Evolutionary conservation across 2,329 filamentous ascomycete genomes (phyloP), one percentile per base, ranked within the genome.

Genomic region (Aspergillus sp.): DNA sequence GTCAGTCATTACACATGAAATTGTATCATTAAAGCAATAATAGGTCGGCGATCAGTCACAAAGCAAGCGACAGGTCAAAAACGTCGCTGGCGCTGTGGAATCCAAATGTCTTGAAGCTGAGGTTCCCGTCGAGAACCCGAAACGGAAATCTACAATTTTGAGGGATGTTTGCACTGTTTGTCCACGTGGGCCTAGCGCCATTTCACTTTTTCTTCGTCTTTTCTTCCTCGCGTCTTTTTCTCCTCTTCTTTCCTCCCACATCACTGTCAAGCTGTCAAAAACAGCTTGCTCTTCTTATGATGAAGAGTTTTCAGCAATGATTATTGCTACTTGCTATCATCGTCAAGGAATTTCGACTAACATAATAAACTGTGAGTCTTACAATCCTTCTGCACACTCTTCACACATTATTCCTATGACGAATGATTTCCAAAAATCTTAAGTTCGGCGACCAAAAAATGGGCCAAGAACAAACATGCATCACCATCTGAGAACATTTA

Each of bases 1-100:
- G 66, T 98, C 93, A 44, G 85, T 75, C 86, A 90, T 90, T 44
- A 57, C 53, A 58, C 56, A 50, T 53, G 45, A 53, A 44, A 50
- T 44, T 45, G 30, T 36, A 42, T 40, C 32, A 39, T 36, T 39
- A 46, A 43, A 42, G 38, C 39, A 33, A 44, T 38, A 34, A 38
- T 44, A 39, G 26, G 43, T 33, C 33, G 7, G 9, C 19, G n/a
- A 13, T 10, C 9, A 35, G 33, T 35, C 8, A n/a, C 31, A 32
- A 32, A 9, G 35, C 37, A 43, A 35, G 19, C 38, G 29, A 33
- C 29, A 28, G 40, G 30, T 13, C 30, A 37, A 38, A 38, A 45
- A n/a, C 19, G 19, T 19, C 19, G 19, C 19, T 19, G 19, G 19
- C 19, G 19, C 19, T 19, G 19, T 19, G 19, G 19, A 19, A 19